Percentiles rank a stretch among this genome's conserved stretches.
These are phyloP conservation scores for Lichtheimia ornata DNA, from an alignment of 371 early-diverging fungal species.

Conservation along the genomic window DNA sequence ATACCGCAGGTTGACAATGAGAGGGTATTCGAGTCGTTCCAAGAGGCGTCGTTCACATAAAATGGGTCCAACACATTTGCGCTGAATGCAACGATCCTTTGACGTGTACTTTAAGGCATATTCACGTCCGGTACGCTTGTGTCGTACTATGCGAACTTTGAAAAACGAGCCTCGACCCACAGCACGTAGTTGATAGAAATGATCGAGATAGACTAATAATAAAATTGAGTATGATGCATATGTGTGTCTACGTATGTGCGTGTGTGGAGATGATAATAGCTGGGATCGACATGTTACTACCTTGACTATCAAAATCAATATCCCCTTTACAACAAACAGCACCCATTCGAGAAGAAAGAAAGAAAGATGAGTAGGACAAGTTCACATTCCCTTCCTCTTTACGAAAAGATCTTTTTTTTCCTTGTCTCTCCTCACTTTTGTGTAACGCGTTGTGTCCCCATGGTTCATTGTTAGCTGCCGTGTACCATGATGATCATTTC, in stretches of 20 bases:
- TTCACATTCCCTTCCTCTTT: too few species aligned
- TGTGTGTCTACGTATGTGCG: too few species aligned
- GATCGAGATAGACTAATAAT: slow-evolving; percentile 49
- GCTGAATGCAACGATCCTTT: slow-evolving; percentile 60
- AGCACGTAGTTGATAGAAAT: slow-evolving; percentile 69
- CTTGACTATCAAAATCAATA: slow-evolving; percentile 1
- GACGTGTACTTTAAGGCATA: slow-evolving; percentile 69
- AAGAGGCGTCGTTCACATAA: slow-evolving; percentile 58
- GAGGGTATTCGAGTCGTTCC: slow-evolving; percentile 51
- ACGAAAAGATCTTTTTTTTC: too few species aligned
- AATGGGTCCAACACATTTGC: slow-evolving; percentile 60
- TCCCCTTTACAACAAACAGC: slow-evolving; percentile 1
- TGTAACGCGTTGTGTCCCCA: too few species aligned
- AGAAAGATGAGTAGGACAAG: neutral
- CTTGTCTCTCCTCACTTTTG: too few species aligned
- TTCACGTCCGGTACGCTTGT: slow-evolving; percentile 63
- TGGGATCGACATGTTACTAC: neutral
- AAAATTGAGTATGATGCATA: neutral
- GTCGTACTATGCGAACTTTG: slow-evolving; percentile 86
- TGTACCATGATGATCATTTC: neutral
- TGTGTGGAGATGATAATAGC: neutral
- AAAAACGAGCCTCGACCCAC: slow-evolving; percentile 80
- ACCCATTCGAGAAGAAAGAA: neutral
- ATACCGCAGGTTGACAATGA: slow-evolving; percentile 74
- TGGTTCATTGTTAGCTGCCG: too few species aligned